Base-by-base conservation (phyloP, 1,284 basidiomycete genomes). In the Trichosporon sp. region DNA sequence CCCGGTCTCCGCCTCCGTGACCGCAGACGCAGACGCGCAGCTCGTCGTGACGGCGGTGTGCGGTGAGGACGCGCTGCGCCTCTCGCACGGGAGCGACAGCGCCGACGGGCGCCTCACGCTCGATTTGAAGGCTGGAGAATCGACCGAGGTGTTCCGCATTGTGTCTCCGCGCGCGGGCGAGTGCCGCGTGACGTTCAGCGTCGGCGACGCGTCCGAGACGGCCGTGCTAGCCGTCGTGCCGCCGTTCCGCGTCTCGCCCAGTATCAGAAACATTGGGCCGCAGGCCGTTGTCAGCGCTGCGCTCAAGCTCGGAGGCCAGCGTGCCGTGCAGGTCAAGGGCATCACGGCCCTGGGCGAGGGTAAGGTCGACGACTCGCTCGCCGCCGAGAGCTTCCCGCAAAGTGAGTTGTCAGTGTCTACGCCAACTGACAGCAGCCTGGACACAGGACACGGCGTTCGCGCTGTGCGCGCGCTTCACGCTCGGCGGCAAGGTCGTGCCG, bases 1-100 rank as follows among this genome's bases (percentile, higher is more conserved):
- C 75, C 88, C 90, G 0, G 88, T 95, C 71, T 78, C 79, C 18
- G 84, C 95, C 44, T 85, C 87, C 47, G 58, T 67, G 3, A 66
- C 18, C 2, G 29, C 27, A 29, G 56, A 60, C 56, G 27, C 27
- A 6, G 27, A 29, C 15, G 62, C 81, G 9, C 25, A 23, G 5
- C 38, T 81, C 15, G 27, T 67, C 1, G 69, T 29, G 8, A 44
- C 18, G 1, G 51, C 44, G 0, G 35, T 4, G 4, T 27, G 23
- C 1, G 62, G 27, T 12, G 60, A 62, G 9, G 68, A 58, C 27
- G 5, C 27, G 11, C 21, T 62, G 15, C 31, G 53, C 25, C 56
- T 42, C 23, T 13, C 15, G 1, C 31, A 38, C 60, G 71, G 65
- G 8, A 63, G 51, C 7, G 67, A 68, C 9, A 38, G 29, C 35